Evolutionary conservation across 2,329 filamentous ascomycete genomes (phyloP), one percentile per base, ranked within the genome.

Genomic region (Thielaviopsis euricoi): DNA sequence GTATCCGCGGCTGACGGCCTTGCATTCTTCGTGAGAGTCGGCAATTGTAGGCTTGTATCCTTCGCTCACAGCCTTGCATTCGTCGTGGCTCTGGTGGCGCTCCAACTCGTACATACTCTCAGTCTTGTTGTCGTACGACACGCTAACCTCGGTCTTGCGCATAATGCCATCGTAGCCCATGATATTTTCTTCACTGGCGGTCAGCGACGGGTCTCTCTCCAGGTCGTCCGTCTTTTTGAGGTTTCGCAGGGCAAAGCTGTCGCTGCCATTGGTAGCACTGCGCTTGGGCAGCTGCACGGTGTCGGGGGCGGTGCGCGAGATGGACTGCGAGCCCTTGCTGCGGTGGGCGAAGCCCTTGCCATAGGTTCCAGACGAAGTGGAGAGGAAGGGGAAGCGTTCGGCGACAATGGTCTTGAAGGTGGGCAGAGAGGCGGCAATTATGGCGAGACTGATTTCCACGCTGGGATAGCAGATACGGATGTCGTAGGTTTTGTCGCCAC

Each of bases 141-240:
- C 60, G 51, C 66, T 61, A 22, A 67, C 61, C 13, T 70, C 66
- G 1, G 66, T 71, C 15, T 68, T 71, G 12, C 69, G 65, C 54
- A 72, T 62, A 37, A 72, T 72, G 37, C 70, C 69, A 52, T 71
- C 68, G 61, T 70, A 68, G 3, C 68, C 67, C 66, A 71, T 69
- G 48, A 71, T 71, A 59, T 71, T 69, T 61, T 71, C 70, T 61
- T 71, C 67, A 17, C 66, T 69, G 1, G 65, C 66, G 5, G 64
- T 67, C 2, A 69, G 67, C 51, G 69, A 69, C 19, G 63, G 62
- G 12, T 66, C 64, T 29, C 68, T 64, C 33, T 70, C 67, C 55
- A 69, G 68, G 5, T 69, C 67, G 17, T 61, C n/a, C n/a, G n/a
- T 62, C 2, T 62, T 62, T 61, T 65, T 66, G 37, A 69, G 63